Base-by-base conservation (phyloP, 2,329 filamentous ascomycete genomes). In the Nemania sp. region DNA sequence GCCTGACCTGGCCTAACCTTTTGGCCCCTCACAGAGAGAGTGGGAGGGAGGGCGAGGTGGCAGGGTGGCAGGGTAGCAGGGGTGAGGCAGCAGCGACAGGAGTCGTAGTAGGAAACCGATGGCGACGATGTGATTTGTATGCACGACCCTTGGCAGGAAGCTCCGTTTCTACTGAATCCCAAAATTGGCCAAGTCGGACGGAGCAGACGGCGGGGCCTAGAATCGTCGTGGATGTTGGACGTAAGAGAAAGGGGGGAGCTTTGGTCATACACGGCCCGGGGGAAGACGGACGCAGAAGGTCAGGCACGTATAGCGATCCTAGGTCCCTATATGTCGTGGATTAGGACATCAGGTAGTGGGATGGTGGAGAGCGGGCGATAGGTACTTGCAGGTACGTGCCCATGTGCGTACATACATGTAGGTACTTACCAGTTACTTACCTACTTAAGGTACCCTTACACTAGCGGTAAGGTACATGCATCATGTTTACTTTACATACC, bases 21-120 rank as follows among this genome's bases (percentile, higher is more conserved):
- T 48, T 43, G 57, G 64, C 66, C 67, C 68, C 69, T 70, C 69
- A 66, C 67, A 64, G 55, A 63, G 53, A 48, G 48, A 55, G 43
- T 63, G 60, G 59, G 25, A 29, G 60, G 59, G 25, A 29, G 25
- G 25, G 25, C 25, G 25, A 29, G 25, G 25, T 29, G 25, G n/a
- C n/a, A n/a, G n/a, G n/a, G 4, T 29, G 25, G 29, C 46, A 35
- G 55, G 54, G 39, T 53, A 56, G 54, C 56, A 63, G 60, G 59
- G 60, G 54, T 37, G 60, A 54, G 49, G 53, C 60, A 53, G 53
- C 45, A 25, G 42, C 2, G 51, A 18, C 25, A 42, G 43, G 35
- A 39, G 35, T 49, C 17, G 49, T 40, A 50, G 54, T 18, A 53
- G 52, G n/a, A 54, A 58, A 37, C 49, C 18, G 42, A 32, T 43